These are phyloP conservation scores for Oryza punctata DNA, from an alignment of 176 grass and related monocot species.

Conservation along the genomic window DNA sequence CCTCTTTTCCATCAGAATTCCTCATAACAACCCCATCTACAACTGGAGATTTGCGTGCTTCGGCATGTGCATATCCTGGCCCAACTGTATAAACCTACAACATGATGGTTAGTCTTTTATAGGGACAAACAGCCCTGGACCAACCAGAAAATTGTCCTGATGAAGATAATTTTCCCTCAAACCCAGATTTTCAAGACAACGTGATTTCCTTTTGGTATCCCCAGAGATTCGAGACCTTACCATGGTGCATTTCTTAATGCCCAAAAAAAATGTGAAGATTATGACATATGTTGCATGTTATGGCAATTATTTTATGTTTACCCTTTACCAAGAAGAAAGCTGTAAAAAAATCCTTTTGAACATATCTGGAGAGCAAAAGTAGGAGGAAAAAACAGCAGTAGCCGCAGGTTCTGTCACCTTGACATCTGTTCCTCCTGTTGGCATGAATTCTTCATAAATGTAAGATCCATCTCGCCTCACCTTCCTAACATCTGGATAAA, in stretches of 20 bases:
- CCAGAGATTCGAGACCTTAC: background rate
- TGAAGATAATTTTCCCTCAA: slow-evolving; percentile 1
- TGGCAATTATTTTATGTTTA: background rate
- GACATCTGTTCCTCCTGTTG: slow-evolving; percentile 98
- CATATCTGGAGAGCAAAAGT: slow-evolving; percentile 28
- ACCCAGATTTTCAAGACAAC: background rate
- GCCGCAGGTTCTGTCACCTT: slow-evolving; percentile 51
- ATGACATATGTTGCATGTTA: too few species aligned
- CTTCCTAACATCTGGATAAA: slow-evolving; percentile 85
- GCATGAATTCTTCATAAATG: slow-evolving; percentile 98
- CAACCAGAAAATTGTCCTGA: background rate
- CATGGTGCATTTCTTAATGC: background rate
- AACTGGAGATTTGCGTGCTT: slow-evolving; percentile 95
- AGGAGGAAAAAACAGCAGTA: background rate
- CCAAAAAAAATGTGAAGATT: background rate
- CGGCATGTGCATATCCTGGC: slow-evolving; percentile 89
- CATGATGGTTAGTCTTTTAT: background rate
- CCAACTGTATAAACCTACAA: slow-evolving; percentile 94
- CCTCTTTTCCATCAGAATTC: slow-evolving; percentile 96
- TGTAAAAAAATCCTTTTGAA: background rate
- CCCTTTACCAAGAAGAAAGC: background rate
- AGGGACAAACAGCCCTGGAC: background rate
- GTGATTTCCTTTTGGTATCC: background rate
- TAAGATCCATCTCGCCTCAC: slow-evolving; percentile 93
- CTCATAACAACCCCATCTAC: slow-evolving; percentile 99